phyloP scores from a whole-genome alignment of 331 rosid species.

The Dryas integrifolia region DNA sequence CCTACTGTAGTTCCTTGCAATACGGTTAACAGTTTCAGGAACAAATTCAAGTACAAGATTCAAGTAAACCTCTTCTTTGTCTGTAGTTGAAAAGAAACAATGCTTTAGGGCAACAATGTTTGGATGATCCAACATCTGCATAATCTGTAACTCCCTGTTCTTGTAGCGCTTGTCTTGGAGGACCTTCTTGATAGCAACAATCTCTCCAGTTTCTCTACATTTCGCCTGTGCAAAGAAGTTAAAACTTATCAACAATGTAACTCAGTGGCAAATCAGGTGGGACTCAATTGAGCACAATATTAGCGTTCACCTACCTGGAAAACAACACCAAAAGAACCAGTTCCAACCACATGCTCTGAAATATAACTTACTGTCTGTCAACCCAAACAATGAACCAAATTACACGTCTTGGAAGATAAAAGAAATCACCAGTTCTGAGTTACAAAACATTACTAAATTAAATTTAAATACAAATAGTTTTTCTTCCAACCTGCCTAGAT shows the following conservation, averaged over 20 bases:
- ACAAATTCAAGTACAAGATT: constrained; percentile 89
- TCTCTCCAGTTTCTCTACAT: constrained; percentile 92
- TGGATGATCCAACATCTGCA: constrained; percentile 95
- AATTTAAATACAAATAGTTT: constrained; percentile 1
- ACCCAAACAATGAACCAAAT: constrained; percentile 22
- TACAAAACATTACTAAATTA: constrained; percentile 13
- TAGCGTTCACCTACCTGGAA: constrained; percentile 52
- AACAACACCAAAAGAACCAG: constrained; percentile 89
- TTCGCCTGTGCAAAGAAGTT: constrained; percentile 55
- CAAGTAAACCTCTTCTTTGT: constrained; percentile 81
- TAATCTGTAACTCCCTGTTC: constrained; percentile 84
- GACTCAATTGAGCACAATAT: constrained; percentile 16
- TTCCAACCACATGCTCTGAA: constrained; percentile 84
- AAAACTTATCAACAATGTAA: not conserved
- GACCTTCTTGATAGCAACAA: constrained; percentile 89
- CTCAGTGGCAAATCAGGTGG: constrained; percentile 14
- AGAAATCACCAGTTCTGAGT: constrained; percentile 1
- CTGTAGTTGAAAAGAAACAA: constrained; percentile 79
- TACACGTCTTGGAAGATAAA: not conserved
- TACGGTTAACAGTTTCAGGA: constrained; percentile 78
- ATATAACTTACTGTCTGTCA: constrained; percentile 72
- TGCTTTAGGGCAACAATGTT: constrained; percentile 78
- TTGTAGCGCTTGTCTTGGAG: constrained; percentile 93
- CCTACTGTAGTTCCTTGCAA: constrained; percentile 74
- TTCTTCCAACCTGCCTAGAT: constrained; percentile 65